These are phyloP conservation scores for Russula sp. DNA, from an alignment of 768 basidiomycete species.

Conservation along the genomic window DNA sequence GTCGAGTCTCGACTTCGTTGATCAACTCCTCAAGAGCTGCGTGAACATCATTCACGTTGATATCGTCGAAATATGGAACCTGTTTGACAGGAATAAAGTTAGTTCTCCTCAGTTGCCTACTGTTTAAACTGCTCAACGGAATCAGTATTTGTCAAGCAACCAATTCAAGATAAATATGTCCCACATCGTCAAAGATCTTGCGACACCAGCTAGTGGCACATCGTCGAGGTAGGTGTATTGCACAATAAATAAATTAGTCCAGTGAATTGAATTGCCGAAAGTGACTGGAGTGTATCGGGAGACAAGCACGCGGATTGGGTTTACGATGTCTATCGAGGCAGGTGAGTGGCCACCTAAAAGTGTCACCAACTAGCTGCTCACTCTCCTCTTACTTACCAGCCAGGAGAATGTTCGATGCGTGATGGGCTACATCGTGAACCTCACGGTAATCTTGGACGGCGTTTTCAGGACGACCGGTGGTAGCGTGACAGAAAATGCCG, in stretches of 20 bases:
- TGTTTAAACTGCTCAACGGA: neutral
- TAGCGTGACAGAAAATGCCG: no score
- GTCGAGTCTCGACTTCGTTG: slow-evolving; percentile 9
- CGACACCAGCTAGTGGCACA: neutral
- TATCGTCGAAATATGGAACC: slow-evolving; percentile 9
- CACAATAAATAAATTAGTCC: no score
- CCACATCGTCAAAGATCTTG: slow-evolving; percentile 13
- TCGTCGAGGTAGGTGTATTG: neutral
- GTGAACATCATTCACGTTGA: slow-evolving; percentile 25
- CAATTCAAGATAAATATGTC: slow-evolving; percentile 14
- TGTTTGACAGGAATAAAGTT: neutral
- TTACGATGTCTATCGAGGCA: neutral
- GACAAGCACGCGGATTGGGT: slow-evolving; percentile 1
- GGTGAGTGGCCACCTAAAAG: neutral
- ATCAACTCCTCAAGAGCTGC: slow-evolving; percentile 70
- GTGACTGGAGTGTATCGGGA: neutral
- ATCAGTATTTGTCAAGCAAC: neutral
- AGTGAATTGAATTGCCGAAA: neutral
- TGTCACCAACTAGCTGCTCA: neutral
- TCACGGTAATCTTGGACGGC: neutral
- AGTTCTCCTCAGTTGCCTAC: neutral
- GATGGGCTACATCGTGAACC: slow-evolving; percentile 8
- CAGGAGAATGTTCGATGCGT: neutral
- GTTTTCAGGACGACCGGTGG: neutral
- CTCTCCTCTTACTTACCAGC: neutral